A percentile compares a stretch with the other conserved stretches of the same genome.
Conservation (phyloP, 1,284 basidiomycete genomes). For the Earliella scabrosa region DNA sequence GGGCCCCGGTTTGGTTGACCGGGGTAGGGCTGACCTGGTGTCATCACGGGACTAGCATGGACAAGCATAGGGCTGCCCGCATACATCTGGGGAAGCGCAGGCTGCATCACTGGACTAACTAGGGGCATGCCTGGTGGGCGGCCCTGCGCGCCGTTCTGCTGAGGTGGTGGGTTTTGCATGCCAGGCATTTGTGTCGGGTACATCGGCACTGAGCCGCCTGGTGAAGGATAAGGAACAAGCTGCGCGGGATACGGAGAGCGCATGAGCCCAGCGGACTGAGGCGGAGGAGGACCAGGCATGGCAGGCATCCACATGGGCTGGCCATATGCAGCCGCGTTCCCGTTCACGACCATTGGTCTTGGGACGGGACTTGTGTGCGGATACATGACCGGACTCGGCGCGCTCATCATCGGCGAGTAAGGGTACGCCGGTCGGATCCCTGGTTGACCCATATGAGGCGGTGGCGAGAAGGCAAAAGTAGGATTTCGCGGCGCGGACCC, state of each 20-base stretch:
- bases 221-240: constrained; percentile 65
- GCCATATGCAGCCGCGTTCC: constrained; percentile 59
- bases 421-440: constrained; percentile 59
- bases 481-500: constrained; percentile 37
- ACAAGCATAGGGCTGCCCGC: constrained; percentile 69
- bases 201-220: constrained; percentile 49
- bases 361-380: constrained; percentile 64
- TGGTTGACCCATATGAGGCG: constrained; percentile 38
- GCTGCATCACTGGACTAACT: constrained; percentile 72
- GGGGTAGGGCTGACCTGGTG: constrained; percentile 29
- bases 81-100: constrained; percentile 62
- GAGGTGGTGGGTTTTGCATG: constrained; percentile 47
- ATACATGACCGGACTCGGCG: constrained; percentile 70
- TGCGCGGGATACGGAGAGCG: constrained; percentile 69
- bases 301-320: constrained; percentile 69
- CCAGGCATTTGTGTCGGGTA: constrained; percentile 47
- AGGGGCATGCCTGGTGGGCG: constrained; percentile 54
- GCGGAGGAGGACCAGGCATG: constrained; percentile 46
- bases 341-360: constrained; percentile 60
- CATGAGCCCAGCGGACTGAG: constrained; percentile 55
- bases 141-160: constrained; percentile 46
- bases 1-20: constrained; percentile 30
- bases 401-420: constrained; percentile 72
- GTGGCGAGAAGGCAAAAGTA: constrained; percentile 41
- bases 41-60: constrained; percentile 47